These are phyloP conservation scores for Camellia japonica DNA, from an alignment of 148 eudicot genomes.

Conservation along the genomic window DNA sequence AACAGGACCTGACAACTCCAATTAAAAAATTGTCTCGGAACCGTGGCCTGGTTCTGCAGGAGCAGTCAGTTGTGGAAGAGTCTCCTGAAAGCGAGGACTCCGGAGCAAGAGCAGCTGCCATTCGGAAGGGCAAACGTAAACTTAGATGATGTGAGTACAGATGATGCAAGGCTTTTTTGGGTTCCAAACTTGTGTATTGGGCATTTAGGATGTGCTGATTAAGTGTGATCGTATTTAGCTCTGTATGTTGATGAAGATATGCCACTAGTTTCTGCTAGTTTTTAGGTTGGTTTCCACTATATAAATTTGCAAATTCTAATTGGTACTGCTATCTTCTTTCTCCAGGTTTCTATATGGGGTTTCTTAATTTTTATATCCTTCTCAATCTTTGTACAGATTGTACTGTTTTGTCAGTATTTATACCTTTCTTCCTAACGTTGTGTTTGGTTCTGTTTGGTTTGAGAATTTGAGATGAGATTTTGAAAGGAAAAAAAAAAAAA, in stretches of 20 bases:
- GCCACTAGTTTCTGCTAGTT: neutral
- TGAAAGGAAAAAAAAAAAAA: no score
- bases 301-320: neutral
- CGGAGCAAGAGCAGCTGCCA: constrained; percentile 36
- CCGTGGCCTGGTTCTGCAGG: constrained; percentile 81
- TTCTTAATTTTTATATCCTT: no score
- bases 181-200: neutral
- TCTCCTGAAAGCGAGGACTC: constrained; percentile 56
- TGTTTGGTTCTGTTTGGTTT: no score
- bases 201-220: neutral
- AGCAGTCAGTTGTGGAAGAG: constrained; percentile 61
- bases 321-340: no score
- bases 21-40: constrained; percentile 71
- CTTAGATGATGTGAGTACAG: constrained; percentile 13
- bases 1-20: constrained; percentile 50
- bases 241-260: neutral
- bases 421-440: no score
- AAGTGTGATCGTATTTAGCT: neutral
- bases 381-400: no score
- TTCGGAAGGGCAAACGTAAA: constrained; percentile 57
- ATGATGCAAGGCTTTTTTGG: neutral
- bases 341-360: no score
- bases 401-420: no score
- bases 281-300: neutral
- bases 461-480: no score